Conservation (phyloP, 2,329 filamentous ascomycete species). For the Diplocarpon rosae region DNA sequence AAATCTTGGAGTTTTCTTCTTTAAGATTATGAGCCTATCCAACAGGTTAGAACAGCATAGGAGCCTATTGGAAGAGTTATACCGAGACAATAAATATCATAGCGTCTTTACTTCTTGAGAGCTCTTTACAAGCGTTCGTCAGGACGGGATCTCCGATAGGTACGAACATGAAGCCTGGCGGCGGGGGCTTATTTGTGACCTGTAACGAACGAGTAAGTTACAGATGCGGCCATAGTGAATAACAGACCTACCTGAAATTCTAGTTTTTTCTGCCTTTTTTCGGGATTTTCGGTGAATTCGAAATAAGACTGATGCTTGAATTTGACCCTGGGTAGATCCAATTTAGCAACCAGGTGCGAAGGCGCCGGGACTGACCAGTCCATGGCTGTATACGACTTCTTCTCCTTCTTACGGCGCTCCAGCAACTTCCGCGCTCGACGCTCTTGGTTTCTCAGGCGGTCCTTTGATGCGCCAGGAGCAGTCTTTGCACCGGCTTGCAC, state of each 20-base stretch:
- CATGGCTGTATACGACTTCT: conserved; percentile 18
- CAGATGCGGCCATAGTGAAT: background rate
- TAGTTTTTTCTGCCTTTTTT: conserved; percentile 50
- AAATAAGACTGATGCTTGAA: conserved; percentile 50
- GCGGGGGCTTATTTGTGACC: conserved; percentile 43
- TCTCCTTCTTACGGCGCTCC: conserved; percentile 22
- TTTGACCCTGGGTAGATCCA: conserved; percentile 28
- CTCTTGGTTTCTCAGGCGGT: conserved; percentile 11
- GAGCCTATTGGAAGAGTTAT: conserved; percentile 12
- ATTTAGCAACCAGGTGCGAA: conserved; percentile 24
- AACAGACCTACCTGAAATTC: conserved; percentile 44
- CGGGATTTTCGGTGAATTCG: conserved; percentile 52
- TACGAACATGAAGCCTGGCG: conserved; percentile 52
- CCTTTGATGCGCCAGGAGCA: background rate
- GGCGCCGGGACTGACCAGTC: conserved; percentile 23
- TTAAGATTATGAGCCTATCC: conserved; percentile 10
- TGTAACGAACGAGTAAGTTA: conserved; percentile 24
- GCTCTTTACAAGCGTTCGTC: conserved; percentile 51
- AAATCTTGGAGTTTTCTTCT: conserved; percentile 24
- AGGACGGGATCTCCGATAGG: conserved; percentile 51
- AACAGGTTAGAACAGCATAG: background rate
- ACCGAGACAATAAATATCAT: conserved; percentile 60
- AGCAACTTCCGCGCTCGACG: conserved; percentile 19
- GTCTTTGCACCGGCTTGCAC: background rate
- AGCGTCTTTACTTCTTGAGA: conserved; percentile 49